Base-by-base conservation (phyloP, 805 yeast species). In the Nakazawaea populi region DNA sequence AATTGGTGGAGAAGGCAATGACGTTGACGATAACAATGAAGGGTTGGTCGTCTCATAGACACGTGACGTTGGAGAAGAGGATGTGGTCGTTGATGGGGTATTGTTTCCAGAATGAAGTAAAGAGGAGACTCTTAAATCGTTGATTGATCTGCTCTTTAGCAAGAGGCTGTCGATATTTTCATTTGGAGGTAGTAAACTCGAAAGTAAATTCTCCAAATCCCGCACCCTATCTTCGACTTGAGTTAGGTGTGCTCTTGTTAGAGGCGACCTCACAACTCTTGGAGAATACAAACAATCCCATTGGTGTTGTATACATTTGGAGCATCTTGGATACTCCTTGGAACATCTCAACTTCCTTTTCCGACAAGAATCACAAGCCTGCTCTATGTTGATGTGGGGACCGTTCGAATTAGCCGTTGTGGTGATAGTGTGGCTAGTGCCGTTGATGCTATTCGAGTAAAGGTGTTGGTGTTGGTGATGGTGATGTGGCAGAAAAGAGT, bases 271-370 rank as follows among this genome's bases (percentile, higher is more conserved):
- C 35, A 85, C 83, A 1, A 83, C 77, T 54, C 87, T 73, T 12
- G 96, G 96, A 27, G 91, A 83, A 61, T 89, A 89, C 1, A 79
- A 68, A 65, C 96, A 89, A 34, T 77, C 76, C 87, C 95, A 84
- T 27, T 74, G 72, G 61, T 87, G 89, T 49, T 77, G 80, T 6
- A 74, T 64, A 69, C 96, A 89, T 60, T 87, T 87, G 43, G 83
- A 70, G 61, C 96, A 89, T 55, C 76, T 78, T 2, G 96, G 96
- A 30, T 68, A 73, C 53, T 83, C 88, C 60, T 87, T 89, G 32
- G 95, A 82, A 63, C 96, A 89, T 61, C 83, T 84, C 53, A 88
- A 73, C 66, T 89, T 89, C 50, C 94, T 74, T 57, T 82, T 79
- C 37, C 96, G 77, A 63, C 96, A 89, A 3, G 91, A 82, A 65